Conservation (phyloP, 2,329 filamentous ascomycete genomes). For the Stagonosporopsis vannaccii region DNA sequence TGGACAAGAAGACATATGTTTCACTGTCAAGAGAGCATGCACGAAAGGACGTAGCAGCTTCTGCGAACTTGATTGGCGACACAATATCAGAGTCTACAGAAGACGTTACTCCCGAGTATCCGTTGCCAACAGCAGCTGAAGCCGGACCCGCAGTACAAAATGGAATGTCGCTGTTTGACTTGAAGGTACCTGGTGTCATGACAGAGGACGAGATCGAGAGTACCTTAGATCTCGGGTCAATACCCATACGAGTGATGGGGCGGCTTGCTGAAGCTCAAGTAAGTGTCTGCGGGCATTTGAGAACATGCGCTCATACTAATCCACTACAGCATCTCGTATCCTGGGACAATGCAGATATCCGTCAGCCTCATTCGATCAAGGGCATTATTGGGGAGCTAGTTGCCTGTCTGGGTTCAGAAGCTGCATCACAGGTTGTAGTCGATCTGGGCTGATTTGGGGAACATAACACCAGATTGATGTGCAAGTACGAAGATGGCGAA, state of each 20-base stretch:
- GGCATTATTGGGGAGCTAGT: conserved; percentile 71
- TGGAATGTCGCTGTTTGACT: conserved; percentile 62
- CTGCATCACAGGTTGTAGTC: conserved; percentile 65
- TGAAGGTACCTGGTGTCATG: conserved; percentile 73
- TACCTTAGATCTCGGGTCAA: conserved; percentile 64
- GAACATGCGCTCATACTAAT: conserved; percentile 23
- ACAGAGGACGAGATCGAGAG: conserved; percentile 60
- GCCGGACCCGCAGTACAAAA: conserved; percentile 45
- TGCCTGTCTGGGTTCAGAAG: conserved; percentile 68
- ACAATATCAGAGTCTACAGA: neutral
- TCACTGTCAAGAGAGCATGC: conserved; percentile 50
- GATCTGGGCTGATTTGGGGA: conserved; percentile 55
- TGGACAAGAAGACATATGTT: conserved; percentile 65
- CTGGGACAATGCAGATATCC: conserved; percentile 65
- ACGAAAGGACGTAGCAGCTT: conserved; percentile 22
- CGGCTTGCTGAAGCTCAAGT: conserved; percentile 45
- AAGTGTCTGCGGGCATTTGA: conserved; percentile 23
- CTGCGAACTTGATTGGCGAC: neutral
- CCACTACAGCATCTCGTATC: conserved; percentile 60
- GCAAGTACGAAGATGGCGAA: neutral
- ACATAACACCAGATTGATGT: neutral
- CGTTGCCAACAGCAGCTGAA: conserved; percentile 36
- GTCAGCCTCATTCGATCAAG: conserved; percentile 63
- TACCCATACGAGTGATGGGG: conserved; percentile 61
- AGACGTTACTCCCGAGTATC: conserved; percentile 31